Evolutionary conservation across 345 rosid species (phyloP), one percentile per base, ranked within the genome.

Genomic region (Geranium brycei): DNA sequence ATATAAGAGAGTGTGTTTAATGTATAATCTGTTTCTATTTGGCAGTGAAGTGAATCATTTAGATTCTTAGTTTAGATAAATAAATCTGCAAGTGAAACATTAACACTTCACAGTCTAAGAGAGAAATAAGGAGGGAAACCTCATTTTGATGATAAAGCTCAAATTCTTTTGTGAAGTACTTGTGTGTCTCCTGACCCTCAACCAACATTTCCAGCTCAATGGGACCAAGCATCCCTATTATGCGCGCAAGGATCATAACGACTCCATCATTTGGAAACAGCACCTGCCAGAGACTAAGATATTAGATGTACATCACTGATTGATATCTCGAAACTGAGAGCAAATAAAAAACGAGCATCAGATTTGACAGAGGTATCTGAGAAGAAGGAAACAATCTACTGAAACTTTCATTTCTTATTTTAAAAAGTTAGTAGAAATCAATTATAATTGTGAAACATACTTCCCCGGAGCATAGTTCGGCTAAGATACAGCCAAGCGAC

Each of bases 401-500:
- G 28, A 1, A 47, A 6, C 0, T 47, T 6, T 0, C 13, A 6
- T 0, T 6, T 6, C 1, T 41, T 41, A 3, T 6, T 47, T 10
- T 47, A 35, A 6, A 6, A 6, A 6, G 0, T 3, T 8, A 8
- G 11, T 47, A 2, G 53, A 47, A 13, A 1, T 13, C 35, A 59
- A 56, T 4, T 16, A 16, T 13, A 30, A 40, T 18, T 3, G 10
- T 23, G 28, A 23, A 55, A 69, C 89, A 35, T 84, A 93, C 99
- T 76, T 90, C 95, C 10, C 96, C 96, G 19, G 99, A 85, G 73
- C 79, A 88, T 0, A 93, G 95, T 74, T 93, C 97, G 0, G 95
- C 95, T 60, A 93, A 77, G 68, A 93, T 88, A 75, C 99, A 93
- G 32, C 99, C 96, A 3, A 93, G 86, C 58, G 99, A 93, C 99